Evolutionary conservation across 116 monocot genomes (phyloP).

Genomic region (Phalaenopsis hybrid): DNA sequence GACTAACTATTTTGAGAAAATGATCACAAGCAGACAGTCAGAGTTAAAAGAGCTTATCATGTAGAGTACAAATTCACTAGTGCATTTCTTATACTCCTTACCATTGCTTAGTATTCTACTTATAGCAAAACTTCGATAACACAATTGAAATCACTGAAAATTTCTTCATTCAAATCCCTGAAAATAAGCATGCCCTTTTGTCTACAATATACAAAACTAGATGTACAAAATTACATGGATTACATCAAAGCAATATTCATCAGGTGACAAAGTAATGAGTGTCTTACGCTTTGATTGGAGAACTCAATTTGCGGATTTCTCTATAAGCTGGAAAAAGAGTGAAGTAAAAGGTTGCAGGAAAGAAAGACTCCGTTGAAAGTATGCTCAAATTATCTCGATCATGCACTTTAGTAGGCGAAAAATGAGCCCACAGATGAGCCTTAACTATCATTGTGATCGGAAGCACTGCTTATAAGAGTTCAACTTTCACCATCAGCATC

Average conservation of each 20-base stretch:
- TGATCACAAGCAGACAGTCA: no score
- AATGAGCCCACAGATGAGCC: background rate
- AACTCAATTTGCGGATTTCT: background rate
- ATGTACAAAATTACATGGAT: background rate
- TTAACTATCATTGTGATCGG: background rate
- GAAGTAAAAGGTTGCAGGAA: background rate
- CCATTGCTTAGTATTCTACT: background rate
- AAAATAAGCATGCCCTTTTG: background rate
- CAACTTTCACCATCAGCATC: conserved; percentile 24
- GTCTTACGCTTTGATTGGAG: background rate
- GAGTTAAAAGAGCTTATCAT: no score
- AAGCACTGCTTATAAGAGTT: background rate
- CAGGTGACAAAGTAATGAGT: background rate
- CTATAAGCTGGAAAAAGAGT: background rate
- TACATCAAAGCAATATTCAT: background rate
- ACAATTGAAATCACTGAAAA: background rate
- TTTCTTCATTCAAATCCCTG: background rate
- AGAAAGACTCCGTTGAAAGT: no score
- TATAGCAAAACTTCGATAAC: background rate
- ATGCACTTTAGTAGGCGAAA: no score
- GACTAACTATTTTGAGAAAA: no score
- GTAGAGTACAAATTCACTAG: no score
- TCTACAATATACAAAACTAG: background rate
- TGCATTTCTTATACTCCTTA: no score
- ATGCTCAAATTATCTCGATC: no score